phyloP scores from a whole-genome alignment of 345 rosid genomes.

The Murraya paniculata region DNA sequence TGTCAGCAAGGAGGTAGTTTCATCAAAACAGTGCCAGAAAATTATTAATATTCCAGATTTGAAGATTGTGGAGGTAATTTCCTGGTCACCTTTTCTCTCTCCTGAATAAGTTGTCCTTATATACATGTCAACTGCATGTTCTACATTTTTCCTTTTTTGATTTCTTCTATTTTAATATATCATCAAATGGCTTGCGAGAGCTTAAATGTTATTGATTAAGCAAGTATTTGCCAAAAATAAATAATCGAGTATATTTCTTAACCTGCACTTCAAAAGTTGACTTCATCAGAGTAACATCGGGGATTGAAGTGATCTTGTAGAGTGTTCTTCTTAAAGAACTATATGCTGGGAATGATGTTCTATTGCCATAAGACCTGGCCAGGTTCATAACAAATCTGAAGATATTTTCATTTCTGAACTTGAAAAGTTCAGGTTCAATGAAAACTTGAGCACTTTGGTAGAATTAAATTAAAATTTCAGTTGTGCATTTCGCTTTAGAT shows the following conservation, averaged over 20 bases:
- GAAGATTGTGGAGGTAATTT: constrained; percentile 70
- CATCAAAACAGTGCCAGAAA: constrained; percentile 21
- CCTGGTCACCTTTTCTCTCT: constrained; percentile 10
- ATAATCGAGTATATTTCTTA: not conserved
- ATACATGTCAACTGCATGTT: not conserved
- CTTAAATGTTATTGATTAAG: not conserved
- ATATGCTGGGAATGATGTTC: not conserved
- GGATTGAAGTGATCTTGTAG: not conserved
- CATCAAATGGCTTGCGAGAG: not conserved
- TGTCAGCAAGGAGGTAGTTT: constrained; percentile 32
- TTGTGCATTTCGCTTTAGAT: not conserved
- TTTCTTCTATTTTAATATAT: not conserved
- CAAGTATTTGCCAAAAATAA: not conserved
- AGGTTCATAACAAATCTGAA: not conserved
- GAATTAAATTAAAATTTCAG: not conserved
- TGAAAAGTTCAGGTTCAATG: not conserved
- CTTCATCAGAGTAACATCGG: not conserved
- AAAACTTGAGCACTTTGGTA: not conserved
- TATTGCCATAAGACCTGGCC: not conserved
- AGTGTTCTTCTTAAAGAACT: not conserved
- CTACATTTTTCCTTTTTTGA: not conserved
- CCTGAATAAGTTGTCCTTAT: not conserved
- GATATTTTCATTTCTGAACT: not conserved
- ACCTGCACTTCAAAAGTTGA: not conserved
- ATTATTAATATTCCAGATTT: constrained; percentile 47